Evolutionary conservation across 169 alveolate genomes (phyloP).

Genomic region (Ichthyophthirius multifiliis): DNA sequence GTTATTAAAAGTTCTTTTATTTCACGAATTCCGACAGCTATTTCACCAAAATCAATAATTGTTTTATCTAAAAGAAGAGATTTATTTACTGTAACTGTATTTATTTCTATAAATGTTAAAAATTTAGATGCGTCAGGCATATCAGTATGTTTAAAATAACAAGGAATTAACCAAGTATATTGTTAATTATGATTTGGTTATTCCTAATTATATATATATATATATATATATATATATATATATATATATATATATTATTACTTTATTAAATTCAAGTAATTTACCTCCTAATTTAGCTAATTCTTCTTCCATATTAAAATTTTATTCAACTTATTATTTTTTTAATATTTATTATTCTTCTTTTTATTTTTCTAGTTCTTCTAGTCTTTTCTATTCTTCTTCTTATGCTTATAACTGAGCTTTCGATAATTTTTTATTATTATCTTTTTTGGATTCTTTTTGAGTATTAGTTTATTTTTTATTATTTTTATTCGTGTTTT

Average conservation of each 20-base stretch:
- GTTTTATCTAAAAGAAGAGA: slow-evolving; percentile 61
- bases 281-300: slow-evolving; percentile 40
- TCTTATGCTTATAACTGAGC: slow-evolving; percentile 22
- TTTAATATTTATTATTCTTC: slow-evolving; percentile 29
- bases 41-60: slow-evolving; percentile 72
- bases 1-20: slow-evolving; percentile 53
- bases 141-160: slow-evolving; percentile 34
- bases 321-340: slow-evolving; percentile 25
- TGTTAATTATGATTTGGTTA: slow-evolving; percentile 15
- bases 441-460: slow-evolving; percentile 29
- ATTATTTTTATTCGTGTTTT: slow-evolving; percentile 31
- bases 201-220: not conserved
- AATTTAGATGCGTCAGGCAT: slow-evolving; percentile 46
- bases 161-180: slow-evolving; percentile 37
- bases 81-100: slow-evolving; percentile 60
- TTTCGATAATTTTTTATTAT: slow-evolving; percentile 40
- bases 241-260: not conserved
- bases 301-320: slow-evolving; percentile 30
- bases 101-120: slow-evolving; percentile 46
- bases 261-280: slow-evolving; percentile 21
- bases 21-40: slow-evolving; percentile 76
- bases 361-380: slow-evolving; percentile 26
- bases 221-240: not conserved
- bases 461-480: slow-evolving; percentile 35
- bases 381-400: slow-evolving; percentile 28